Conservation (phyloP, 208 protist genomes). For the Angomonas deanei region DNA sequence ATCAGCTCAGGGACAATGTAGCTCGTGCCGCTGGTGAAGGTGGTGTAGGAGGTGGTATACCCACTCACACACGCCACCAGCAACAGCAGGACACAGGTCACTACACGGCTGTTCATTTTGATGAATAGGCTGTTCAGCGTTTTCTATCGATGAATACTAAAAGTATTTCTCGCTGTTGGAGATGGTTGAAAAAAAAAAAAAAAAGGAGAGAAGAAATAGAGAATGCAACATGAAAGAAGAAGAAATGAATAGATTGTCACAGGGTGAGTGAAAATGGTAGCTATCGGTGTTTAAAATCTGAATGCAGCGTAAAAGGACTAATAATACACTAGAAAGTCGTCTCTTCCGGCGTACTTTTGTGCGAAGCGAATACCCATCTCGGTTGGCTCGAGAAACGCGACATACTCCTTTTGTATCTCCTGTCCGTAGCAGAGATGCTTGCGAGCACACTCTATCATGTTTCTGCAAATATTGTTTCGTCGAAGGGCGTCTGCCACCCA, state of each 20-base stretch:
- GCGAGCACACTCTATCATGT: slow-evolving; percentile 31
- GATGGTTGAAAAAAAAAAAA: not conserved
- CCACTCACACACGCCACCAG: not conserved
- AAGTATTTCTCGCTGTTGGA: not conserved
- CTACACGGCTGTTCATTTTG: not conserved
- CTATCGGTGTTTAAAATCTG: not conserved
- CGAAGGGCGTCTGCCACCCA: slow-evolving; percentile 37
- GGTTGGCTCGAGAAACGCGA: slow-evolving; percentile 69
- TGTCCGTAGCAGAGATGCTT: slow-evolving; percentile 47
- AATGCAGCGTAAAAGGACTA: not conserved
- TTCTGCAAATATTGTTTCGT: slow-evolving; percentile 21
- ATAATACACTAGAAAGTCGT: slow-evolving; percentile 25
- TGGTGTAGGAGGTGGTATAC: not conserved
- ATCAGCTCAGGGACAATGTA: not conserved
- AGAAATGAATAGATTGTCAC: not conserved
- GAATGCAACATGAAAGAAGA: not conserved
- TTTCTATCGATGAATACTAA: not conserved
- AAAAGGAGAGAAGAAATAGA: not conserved
- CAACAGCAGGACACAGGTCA: too few species aligned
- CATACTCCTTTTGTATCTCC: slow-evolving; percentile 23
- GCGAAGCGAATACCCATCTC: slow-evolving; percentile 33
- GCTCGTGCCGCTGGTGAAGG: not conserved
- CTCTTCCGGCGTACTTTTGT: slow-evolving; percentile 28
- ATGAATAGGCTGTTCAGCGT: not conserved
- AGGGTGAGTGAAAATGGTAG: too few species aligned